Percentiles rank a stretch among this genome's conserved stretches.
Evolutionary conservation across 2,329 filamentous ascomycete species (phyloP).

Genomic region (Harringtonia lauricola): DNA sequence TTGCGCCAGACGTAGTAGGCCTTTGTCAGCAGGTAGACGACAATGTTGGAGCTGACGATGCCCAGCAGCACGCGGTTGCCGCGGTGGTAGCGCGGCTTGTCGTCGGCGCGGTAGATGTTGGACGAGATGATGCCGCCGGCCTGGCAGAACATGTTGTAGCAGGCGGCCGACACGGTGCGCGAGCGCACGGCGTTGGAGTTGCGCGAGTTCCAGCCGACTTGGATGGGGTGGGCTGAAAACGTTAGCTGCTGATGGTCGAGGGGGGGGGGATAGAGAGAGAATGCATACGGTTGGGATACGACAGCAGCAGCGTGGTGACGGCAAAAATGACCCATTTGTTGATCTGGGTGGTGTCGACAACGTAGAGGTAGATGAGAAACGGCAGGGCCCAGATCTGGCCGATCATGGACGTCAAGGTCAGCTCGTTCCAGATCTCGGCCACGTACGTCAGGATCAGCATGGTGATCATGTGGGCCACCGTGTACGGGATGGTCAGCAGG

Average conservation of each 20-base stretch:
- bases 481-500: conserved; percentile 48
- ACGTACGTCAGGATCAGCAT: conserved; percentile 26
- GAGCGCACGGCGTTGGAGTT: conserved; percentile 53
- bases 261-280: neutral
- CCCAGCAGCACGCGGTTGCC: conserved; percentile 45
- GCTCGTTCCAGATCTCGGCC: conserved; percentile 34
- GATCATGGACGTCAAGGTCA: conserved; percentile 35
- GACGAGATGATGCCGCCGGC: conserved; percentile 27
- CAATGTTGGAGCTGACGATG: conserved; percentile 24
- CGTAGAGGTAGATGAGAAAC: conserved; percentile 39
- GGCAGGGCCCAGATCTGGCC: conserved; percentile 50
- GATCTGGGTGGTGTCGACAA: conserved; percentile 23
- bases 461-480: conserved; percentile 23
- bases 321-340: conserved; percentile 31
- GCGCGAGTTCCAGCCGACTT: conserved; percentile 36
- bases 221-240: conserved; percentile 30
- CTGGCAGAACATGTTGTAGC: conserved; percentile 49
- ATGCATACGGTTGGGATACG: conserved; percentile 28
- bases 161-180: conserved; percentile 48
- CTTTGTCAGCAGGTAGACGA: conserved; percentile 19
- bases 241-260: neutral
- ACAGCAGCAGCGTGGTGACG: conserved; percentile 28
- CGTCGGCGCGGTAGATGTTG: conserved; percentile 28
- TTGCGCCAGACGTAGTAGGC: conserved; percentile 24
- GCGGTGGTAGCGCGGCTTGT: conserved; percentile 35